These are phyloP conservation scores for Colletotrichum orchidophilum DNA, from an alignment of 2,329 filamentous ascomycete species.

Conservation along the genomic window DNA sequence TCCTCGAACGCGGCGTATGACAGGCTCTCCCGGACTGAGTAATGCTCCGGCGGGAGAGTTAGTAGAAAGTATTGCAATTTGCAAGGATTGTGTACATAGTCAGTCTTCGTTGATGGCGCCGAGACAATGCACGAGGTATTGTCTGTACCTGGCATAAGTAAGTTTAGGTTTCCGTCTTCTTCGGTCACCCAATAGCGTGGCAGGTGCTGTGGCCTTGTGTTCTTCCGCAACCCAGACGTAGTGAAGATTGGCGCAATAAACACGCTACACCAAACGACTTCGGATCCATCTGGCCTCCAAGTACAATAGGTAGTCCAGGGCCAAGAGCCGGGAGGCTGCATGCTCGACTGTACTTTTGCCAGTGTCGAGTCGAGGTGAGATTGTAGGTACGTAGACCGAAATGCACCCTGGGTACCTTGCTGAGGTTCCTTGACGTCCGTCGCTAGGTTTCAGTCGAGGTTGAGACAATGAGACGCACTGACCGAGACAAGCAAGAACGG, in stretches of 20 bases:
- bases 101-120: slow-evolving; percentile 4
- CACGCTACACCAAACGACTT: not conserved
- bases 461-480: slow-evolving; percentile 20
- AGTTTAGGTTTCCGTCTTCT: not conserved
- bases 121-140: slow-evolving; percentile 11
- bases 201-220: slow-evolving; percentile 9
- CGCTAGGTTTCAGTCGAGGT: slow-evolving; percentile 20
- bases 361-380: not conserved
- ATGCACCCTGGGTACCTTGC: not conserved
- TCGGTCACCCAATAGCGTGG: not conserved
- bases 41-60: not conserved
- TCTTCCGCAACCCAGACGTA: slow-evolving; percentile 1
- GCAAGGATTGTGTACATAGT: not conserved
- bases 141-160: not conserved
- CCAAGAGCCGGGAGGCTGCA: not conserved
- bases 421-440: not conserved
- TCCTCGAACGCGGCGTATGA: slow-evolving; percentile 9
- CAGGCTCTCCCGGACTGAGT: not conserved
- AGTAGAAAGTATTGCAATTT: not conserved
- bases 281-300: not conserved
- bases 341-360: not conserved
- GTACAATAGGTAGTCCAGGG: not conserved
- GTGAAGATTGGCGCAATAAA: not conserved
- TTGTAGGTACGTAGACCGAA: not conserved
- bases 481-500: slow-evolving; percentile 1